phyloP scores from a whole-genome alignment of 306 rosid genomes.

The Cyamopsis tetragonoloba region DNA sequence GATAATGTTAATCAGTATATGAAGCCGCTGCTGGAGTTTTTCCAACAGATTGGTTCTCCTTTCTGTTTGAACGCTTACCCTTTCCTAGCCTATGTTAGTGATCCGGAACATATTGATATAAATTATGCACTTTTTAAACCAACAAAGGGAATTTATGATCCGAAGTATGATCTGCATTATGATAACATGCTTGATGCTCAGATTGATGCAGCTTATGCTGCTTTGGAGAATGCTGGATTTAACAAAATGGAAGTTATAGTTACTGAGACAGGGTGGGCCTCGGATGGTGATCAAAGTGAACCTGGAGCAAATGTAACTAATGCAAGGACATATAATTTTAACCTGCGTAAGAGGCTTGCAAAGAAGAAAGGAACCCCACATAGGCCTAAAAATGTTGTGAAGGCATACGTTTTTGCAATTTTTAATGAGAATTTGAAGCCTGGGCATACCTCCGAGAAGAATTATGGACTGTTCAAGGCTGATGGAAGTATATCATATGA shows the following conservation, averaged over 20 bases:
- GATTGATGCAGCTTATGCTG: slow-evolving; percentile 93
- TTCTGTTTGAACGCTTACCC: slow-evolving; percentile 96
- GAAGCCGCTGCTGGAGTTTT: slow-evolving; percentile 83
- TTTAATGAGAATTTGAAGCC: slow-evolving; percentile 73
- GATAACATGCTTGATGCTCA: slow-evolving; percentile 99
- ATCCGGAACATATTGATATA: slow-evolving; percentile 73
- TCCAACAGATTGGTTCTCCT: slow-evolving; percentile 81
- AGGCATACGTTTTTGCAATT: slow-evolving; percentile 81
- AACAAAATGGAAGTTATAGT: slow-evolving; percentile 78
- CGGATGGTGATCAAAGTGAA: slow-evolving; percentile 64
- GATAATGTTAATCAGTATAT: slow-evolving; percentile 67
- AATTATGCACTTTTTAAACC: slow-evolving; percentile 89
- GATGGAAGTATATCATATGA: slow-evolving; percentile 89
- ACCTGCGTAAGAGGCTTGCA: slow-evolving; percentile 86
- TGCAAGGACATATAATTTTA: slow-evolving; percentile 86
- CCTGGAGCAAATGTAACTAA: slow-evolving; percentile 64
- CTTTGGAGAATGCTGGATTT: slow-evolving; percentile 78
- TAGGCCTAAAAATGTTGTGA: slow-evolving; percentile 70
- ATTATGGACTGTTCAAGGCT: slow-evolving; percentile 83
- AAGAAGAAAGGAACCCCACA: slow-evolving; percentile 92
- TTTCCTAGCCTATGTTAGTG: slow-evolving; percentile 54
- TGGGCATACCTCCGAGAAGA: slow-evolving; percentile 78
- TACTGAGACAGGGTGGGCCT: slow-evolving; percentile 99
- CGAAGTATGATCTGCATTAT: slow-evolving; percentile 62
- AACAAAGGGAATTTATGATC: slow-evolving; percentile 66